These are phyloP conservation scores for Kitagawia praeruptora DNA, from an alignment of 129 eudicot species.

Conservation along the genomic window DNA sequence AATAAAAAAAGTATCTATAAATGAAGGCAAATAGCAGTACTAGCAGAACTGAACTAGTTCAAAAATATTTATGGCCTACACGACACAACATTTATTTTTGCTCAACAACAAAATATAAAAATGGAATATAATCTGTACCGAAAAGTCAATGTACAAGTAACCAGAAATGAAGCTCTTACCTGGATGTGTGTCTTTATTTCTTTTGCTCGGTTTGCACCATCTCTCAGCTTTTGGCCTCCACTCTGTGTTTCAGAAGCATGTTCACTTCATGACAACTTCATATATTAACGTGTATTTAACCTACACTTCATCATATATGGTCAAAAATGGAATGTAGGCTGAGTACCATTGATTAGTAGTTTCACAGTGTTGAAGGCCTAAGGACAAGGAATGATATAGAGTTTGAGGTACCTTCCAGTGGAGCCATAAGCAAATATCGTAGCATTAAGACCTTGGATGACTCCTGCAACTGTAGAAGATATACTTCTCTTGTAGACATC, in stretches of 20 bases:
- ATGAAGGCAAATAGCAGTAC: neutral
- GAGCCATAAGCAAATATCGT: conserved; percentile 96
- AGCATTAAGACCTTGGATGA: conserved; percentile 91
- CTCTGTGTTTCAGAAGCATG: conserved; percentile 88
- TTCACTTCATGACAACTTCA: conserved; percentile 51
- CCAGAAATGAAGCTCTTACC: conserved; percentile 28
- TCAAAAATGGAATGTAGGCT: no score
- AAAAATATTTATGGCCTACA: neutral
- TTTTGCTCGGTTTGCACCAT: conserved; percentile 95
- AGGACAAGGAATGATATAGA: conserved; percentile 5
- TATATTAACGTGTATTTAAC: neutral
- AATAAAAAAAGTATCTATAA: neutral
- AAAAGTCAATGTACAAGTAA: neutral
- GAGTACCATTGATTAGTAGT: no score
- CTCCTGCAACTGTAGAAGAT: conserved; percentile 77
- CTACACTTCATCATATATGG: neutral
- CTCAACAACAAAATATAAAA: neutral
- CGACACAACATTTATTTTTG: neutral
- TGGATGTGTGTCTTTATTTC: conserved; percentile 92
- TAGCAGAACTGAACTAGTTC: neutral
- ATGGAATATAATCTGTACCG: neutral
- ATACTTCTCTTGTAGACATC: conserved; percentile 74
- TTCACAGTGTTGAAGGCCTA: conserved; percentile 1
- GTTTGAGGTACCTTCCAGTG: conserved; percentile 72
- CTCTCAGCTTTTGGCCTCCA: conserved; percentile 87